phyloP scores from a whole-genome alignment of 2,329 filamentous ascomycete species.

The Harringtonia lauricola region DNA sequence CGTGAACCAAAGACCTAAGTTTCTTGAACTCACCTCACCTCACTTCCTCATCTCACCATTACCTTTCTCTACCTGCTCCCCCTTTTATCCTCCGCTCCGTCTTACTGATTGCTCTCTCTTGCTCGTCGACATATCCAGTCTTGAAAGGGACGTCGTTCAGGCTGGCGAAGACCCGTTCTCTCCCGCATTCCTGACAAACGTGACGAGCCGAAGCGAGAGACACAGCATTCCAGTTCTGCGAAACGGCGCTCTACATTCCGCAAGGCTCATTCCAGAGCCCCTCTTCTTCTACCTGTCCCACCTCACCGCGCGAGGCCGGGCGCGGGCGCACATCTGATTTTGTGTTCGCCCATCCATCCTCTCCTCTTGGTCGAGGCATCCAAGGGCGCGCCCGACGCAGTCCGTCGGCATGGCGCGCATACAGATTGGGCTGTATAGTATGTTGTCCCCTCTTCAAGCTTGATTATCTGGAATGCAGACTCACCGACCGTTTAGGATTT shows the following conservation, averaged over 20 bases:
- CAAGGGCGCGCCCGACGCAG: not conserved
- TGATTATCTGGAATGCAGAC: not conserved
- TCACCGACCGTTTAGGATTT: constrained; percentile 33
- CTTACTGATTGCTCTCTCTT: not conserved
- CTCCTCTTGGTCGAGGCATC: not conserved
- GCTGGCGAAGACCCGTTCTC: too few relatives aligned
- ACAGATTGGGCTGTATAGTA: constrained; percentile 38
- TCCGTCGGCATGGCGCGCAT: constrained; percentile 19
- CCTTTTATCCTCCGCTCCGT: too few relatives aligned
- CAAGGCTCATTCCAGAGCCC: too few relatives aligned
- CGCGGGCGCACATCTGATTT: not conserved
- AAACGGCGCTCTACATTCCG: not conserved
- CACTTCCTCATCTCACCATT: not conserved
- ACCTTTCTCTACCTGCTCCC: not conserved
- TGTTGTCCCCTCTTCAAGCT: constrained; percentile 16
- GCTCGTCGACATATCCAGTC: not conserved
- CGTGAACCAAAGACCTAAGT: too few relatives aligned
- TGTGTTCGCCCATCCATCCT: not conserved
- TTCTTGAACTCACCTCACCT: not conserved
- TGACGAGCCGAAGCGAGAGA: not conserved
- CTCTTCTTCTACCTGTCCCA: not conserved
- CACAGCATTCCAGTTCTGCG: constrained; percentile 3
- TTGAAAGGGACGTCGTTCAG: too few relatives aligned
- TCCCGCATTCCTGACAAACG: not conserved
- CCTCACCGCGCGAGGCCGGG: not conserved